Percentiles rank a stretch among this genome's conserved stretches.
phyloP scores from a whole-genome alignment of 1,284 basidiomycete genomes.

The Cryptococcus sp. region DNA sequence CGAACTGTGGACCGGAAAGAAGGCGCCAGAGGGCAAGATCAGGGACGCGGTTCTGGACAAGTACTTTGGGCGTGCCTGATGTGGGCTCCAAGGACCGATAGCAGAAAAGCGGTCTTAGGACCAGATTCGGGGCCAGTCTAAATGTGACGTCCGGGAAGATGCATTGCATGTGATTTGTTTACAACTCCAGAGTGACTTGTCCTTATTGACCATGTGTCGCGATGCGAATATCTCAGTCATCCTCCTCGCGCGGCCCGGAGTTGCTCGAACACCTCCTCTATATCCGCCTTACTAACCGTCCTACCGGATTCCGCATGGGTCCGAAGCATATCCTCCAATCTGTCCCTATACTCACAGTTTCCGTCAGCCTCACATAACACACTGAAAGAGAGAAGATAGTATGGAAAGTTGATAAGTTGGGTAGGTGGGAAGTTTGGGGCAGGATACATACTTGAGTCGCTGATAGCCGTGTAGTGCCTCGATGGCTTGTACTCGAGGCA shows the following conservation, averaged over 20 bases:
- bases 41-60: constrained; percentile 52
- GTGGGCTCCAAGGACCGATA: no score
- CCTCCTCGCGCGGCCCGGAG: constrained; percentile 17
- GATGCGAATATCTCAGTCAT: neutral
- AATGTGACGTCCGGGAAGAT: no score
- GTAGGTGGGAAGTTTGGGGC: neutral
- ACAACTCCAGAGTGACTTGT: no score
- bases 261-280: constrained; percentile 42
- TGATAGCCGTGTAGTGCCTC: constrained; percentile 50
- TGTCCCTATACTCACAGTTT: constrained; percentile 28
- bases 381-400: neutral
- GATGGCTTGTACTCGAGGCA: constrained; percentile 51
- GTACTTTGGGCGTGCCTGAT: constrained; percentile 30
- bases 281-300: constrained; percentile 42
- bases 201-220: no score
- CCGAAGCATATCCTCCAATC: constrained; percentile 40
- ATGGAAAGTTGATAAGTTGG: neutral
- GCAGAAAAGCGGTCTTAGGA: no score
- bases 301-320: constrained; percentile 30
- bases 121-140: no score
- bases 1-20: constrained; percentile 70
- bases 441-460: constrained; percentile 44
- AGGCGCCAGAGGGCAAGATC: constrained; percentile 54
- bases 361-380: constrained; percentile 1
- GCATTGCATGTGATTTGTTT: no score